Percentiles rank a stretch among this genome's conserved stretches.
phyloP scores from a whole-genome alignment of 176 grass and related monocot species.

The Bolboschoenus planiculmis region DNA sequence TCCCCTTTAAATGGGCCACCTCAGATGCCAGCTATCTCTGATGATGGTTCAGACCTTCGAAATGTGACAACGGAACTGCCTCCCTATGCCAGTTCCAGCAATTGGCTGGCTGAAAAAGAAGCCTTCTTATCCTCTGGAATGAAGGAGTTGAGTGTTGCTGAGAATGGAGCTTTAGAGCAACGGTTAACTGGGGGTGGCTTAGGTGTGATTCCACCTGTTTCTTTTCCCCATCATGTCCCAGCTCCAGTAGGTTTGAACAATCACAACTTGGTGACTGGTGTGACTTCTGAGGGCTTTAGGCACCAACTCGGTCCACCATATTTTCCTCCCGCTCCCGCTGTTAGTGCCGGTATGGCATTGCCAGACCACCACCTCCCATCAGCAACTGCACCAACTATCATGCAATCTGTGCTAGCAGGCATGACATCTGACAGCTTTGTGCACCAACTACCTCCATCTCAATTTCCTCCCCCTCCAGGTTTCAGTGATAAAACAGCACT shows the following conservation, averaged over 20 bases:
- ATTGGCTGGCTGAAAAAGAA: conserved; percentile 41
- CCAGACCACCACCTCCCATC: neutral
- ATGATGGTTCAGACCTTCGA: conserved; percentile 23
- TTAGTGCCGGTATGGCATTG: neutral
- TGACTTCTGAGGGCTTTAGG: conserved; percentile 1
- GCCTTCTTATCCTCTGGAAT: conserved; percentile 42
- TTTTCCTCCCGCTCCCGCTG: conserved; percentile 17
- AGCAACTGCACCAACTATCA: neutral
- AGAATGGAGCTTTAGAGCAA: conserved; percentile 54
- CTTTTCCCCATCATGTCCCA: conserved; percentile 28
- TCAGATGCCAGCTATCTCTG: conserved; percentile 29
- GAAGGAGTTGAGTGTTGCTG: conserved; percentile 40
- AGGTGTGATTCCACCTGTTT: conserved; percentile 34
- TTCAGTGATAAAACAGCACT: conserved; percentile 5
- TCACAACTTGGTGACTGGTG: conserved; percentile 25
- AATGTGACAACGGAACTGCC: conserved; percentile 27
- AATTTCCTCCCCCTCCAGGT: conserved; percentile 14
- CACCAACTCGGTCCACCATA: conserved; percentile 4
- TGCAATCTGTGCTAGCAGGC: conserved; percentile 15
- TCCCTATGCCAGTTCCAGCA: conserved; percentile 18
- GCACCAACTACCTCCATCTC: conserved; percentile 22
- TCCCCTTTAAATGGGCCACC: conserved; percentile 25
- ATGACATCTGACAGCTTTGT: neutral
- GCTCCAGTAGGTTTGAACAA: conserved; percentile 26
- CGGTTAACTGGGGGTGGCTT: conserved; percentile 23